Conservation (phyloP, 73 alveolate species). For the Paramecium bursaria region DNA sequence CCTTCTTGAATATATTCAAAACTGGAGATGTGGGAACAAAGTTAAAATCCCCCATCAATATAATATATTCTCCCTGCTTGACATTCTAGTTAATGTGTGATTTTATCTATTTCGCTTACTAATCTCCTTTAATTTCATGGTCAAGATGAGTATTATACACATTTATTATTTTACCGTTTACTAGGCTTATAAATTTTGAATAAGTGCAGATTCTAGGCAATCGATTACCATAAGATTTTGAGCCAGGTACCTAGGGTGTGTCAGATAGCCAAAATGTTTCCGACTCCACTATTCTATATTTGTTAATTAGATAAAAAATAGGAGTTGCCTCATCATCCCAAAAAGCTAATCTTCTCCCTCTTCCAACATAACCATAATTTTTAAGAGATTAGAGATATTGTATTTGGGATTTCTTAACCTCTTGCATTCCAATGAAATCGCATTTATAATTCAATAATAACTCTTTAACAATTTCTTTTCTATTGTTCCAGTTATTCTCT, state of each 20-base stretch:
- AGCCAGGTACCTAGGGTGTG: neutral
- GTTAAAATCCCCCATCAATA: neutral
- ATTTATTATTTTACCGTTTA: too few species aligned
- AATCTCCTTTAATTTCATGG: neutral
- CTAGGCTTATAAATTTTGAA: too few species aligned
- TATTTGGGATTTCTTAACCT: neutral
- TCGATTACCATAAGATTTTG: neutral
- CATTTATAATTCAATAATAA: neutral
- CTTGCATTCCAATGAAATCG: neutral
- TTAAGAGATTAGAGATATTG: neutral
- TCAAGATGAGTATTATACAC: neutral
- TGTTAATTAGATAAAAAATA: too few species aligned
- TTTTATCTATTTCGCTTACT: neutral
- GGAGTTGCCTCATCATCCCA: neutral
- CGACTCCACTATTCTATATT: neutral
- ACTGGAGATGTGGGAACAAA: neutral
- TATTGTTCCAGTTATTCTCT: neutral
- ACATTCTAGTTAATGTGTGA: neutral
- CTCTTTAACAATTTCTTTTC: neutral
- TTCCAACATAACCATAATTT: neutral
- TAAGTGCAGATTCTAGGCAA: neutral
- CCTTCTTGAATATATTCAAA: neutral
- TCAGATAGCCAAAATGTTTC: neutral
- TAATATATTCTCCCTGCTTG: neutral
- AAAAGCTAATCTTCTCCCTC: neutral